Evolutionary conservation across 2,329 filamentous ascomycete species (phyloP), one percentile per base, ranked within the genome.

Genomic region (Myriosclerotinia duriaeana): DNA sequence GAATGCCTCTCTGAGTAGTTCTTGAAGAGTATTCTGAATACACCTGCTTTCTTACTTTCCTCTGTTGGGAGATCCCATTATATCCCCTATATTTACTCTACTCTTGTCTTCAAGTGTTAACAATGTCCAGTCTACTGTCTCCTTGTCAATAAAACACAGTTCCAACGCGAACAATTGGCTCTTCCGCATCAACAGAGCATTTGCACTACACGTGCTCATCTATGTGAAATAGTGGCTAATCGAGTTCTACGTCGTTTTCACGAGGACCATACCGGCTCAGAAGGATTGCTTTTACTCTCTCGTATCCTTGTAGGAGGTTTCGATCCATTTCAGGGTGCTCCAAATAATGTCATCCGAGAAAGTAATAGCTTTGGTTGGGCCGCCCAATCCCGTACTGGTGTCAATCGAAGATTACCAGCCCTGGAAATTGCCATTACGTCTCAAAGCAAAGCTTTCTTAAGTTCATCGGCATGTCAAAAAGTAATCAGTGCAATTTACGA

Each of bases 281-380:
- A 87, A 36, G 90, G 91, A 1, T 82, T 95, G 15, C 80, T 95
- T 5, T 80, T 92, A 30, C 82, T 95, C 7, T 87, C 91, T 7
- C 90, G 93, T 72, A 89, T 95, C 42, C 84, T 95, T 26, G 89
- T 96, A 17, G 90, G 91, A 20, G 90, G 90, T 17, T 95, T 96
- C 73, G 89, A 93, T 73, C 91, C 92, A 1, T 95, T 95, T 72
- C 91, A 95, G 78, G 91, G 91, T 71, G 91, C 91, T 0, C 92
- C 92, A 0, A 79, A 82, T 1, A 84, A 89, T 65, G 83, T 93
- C 52, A 82, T 85, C 46, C 80, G 82, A 20, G 83, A 89, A 71
- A 86, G 84, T 40, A 70, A 61, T 22, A 78, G 78, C 42, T 22
- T 76, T 75, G 54, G 77, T 78, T 67, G 80, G 3, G 77, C 81